Base-by-base conservation (phyloP, 106 monocot species). In the Cymbidium sinense region DNA sequence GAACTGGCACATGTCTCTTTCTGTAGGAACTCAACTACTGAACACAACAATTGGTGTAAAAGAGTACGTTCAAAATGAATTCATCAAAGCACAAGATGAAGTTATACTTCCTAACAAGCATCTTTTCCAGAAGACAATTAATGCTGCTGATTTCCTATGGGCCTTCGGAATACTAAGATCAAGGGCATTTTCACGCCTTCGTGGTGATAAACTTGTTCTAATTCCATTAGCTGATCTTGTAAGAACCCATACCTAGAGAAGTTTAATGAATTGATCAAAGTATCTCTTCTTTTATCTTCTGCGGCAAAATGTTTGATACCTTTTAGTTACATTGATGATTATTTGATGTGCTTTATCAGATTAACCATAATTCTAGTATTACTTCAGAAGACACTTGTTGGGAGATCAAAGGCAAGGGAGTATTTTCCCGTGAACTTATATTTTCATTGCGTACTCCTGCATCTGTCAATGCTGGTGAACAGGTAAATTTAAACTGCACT, bases 151-250 rank as follows among this genome's bases (percentile, higher is more conserved):
- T 84, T 88, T 96, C 75, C 80, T 93, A 18, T 96, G 96, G 96
- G 91, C 91, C 34, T 96, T 93, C 75, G 93, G 91, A 69, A 84
- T 96, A 50, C 86, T 96, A 69, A 87, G 93, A 81, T 96, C 96
- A 77, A 91, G 96, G 81, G 85, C 86, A 61, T 96, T 96, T 89
- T 84, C 96, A 75, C 78, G 86, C 27, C 83, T 93, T 76, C 89
- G 86, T 85, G 91, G 91, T 67, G 91, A 96, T 78, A 93, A 91
- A 78, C 88, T 93, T 88, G 89, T 82, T 79, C 87, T 96, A 9
- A 88, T 93, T 37, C 96, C 96, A 20, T 75, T 96, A 21, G 96
- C 96, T 69, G 96, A 96, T 75, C 86, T 96, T 64, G 96, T 96
- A 86, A 87, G 85, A 37, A 81, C 33, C 18, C 41, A 29, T 75